A percentile compares a stretch with the other conserved stretches of the same genome.
Conservation (phyloP, 805 yeast species). For the Lipomyces yamanashiensis region DNA sequence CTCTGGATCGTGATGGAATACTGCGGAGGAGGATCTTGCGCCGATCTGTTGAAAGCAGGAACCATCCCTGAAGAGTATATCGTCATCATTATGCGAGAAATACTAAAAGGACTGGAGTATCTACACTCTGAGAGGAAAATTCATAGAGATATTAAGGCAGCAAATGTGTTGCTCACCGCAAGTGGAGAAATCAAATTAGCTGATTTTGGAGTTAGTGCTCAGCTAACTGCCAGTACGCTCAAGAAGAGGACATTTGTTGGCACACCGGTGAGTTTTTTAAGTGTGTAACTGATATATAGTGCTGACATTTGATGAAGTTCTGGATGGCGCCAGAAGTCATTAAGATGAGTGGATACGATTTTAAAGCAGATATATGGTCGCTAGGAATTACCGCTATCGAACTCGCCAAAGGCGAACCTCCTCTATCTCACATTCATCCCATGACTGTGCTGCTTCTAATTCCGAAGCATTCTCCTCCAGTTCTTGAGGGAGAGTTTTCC, state of each 20-base stretch:
- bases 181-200: conserved; percentile 77
- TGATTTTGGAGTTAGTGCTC: conserved; percentile 93
- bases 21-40: conserved; percentile 93
- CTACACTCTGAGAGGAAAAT: conserved; percentile 76
- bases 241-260: conserved; percentile 84
- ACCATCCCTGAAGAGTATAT: conserved; percentile 62
- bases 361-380: conserved; percentile 95
- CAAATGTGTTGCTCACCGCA: conserved; percentile 77
- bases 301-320: conserved; percentile 44
- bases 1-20: conserved; percentile 94
- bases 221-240: conserved; percentile 59
- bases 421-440: conserved; percentile 73
- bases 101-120: conserved; percentile 72
- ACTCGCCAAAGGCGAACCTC: conserved; percentile 80
- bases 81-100: conserved; percentile 64
- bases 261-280: conserved; percentile 58
- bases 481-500: conserved; percentile 52
- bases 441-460: conserved; percentile 74
- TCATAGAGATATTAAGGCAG: conserved; percentile 90
- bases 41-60: conserved; percentile 67
- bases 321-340: conserved; percentile 99
- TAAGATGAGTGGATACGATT: conserved; percentile 67
- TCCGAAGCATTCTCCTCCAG: conserved; percentile 69
- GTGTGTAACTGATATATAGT: background rate
- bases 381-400: conserved; percentile 92